phyloP scores from a whole-genome alignment of 2,329 filamentous ascomycete species.

The Trichoderma sp. region DNA sequence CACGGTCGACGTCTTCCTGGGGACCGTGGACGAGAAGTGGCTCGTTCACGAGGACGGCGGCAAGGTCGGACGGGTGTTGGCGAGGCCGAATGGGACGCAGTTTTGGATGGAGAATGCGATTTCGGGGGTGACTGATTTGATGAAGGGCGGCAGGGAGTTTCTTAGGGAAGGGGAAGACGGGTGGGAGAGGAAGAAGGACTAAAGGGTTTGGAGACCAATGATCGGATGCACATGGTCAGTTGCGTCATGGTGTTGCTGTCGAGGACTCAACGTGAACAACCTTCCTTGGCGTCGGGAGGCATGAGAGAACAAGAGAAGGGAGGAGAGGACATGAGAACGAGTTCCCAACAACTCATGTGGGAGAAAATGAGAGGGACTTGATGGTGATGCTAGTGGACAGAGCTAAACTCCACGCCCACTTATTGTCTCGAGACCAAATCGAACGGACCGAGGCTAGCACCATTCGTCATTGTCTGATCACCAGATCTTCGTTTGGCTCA shows the following conservation, averaged over 20 bases:
- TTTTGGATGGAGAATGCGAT: slow-evolving; percentile 23
- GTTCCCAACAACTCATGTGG: background rate
- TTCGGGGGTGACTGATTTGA: slow-evolving; percentile 7
- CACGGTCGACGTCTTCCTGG: slow-evolving; percentile 16
- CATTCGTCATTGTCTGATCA: background rate
- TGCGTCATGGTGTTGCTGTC: no score
- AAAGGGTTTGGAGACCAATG: background rate
- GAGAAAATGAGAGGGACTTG: background rate
- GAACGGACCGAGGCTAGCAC: slow-evolving; percentile 11
- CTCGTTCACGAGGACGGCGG: slow-evolving; percentile 17
- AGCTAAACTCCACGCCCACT: background rate
- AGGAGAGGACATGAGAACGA: background rate
- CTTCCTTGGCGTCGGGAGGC: no score
- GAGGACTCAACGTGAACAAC: no score
- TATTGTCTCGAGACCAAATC: background rate
- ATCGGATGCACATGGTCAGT: no score
- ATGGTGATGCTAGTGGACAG: background rate
- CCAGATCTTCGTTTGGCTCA: no score
- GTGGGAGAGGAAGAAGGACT: slow-evolving; percentile 15
- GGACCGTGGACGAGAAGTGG: slow-evolving; percentile 14
- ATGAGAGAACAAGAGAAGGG: no score
- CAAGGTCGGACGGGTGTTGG: slow-evolving; percentile 19
- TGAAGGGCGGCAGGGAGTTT: slow-evolving; percentile 15
- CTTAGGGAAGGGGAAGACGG: slow-evolving; percentile 13
- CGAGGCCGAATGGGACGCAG: slow-evolving; percentile 14